A percentile compares a stretch with the other conserved stretches of the same genome.
Conservation (phyloP, 1,284 basidiomycete species). For the Moesziomyces aphidis region DNA sequence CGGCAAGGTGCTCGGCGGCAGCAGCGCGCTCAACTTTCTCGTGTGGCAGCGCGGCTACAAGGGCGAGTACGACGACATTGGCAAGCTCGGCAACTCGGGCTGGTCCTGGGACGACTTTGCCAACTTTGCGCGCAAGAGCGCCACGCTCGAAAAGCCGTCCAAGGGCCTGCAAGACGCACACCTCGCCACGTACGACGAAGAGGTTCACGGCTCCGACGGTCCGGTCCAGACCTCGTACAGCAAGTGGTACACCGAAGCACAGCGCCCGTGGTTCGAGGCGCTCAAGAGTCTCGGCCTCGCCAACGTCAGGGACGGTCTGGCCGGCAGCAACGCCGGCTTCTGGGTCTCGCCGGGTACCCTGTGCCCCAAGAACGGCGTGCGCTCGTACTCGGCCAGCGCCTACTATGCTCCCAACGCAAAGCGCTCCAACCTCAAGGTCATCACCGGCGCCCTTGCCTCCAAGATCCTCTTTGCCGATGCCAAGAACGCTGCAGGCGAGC, state of each 20-base stretch:
- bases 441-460: slow-evolving; percentile 49
- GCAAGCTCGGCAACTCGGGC: slow-evolving; percentile 46
- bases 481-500: slow-evolving; percentile 18
- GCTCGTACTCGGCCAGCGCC: slow-evolving; percentile 49
- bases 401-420: slow-evolving; percentile 49
- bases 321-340: slow-evolving; percentile 51
- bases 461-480: slow-evolving; percentile 34
- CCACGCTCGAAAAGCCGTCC: slow-evolving; percentile 33
- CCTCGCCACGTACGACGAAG: slow-evolving; percentile 42
- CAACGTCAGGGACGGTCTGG: slow-evolving; percentile 37
- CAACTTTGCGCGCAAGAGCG: slow-evolving; percentile 33
- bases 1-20: slow-evolving; percentile 45
- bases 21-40: slow-evolving; percentile 70
- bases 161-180: slow-evolving; percentile 48
- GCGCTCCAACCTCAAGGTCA: slow-evolving; percentile 50
- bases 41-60: slow-evolving; percentile 56
- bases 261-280: slow-evolving; percentile 50
- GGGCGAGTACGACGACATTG: slow-evolving; percentile 55
- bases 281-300: slow-evolving; percentile 47
- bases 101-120: slow-evolving; percentile 57
- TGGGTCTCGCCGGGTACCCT: slow-evolving; percentile 52
- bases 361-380: slow-evolving; percentile 31
- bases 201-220: slow-evolving; percentile 43
- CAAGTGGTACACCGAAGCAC: slow-evolving; percentile 55
- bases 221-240: slow-evolving; percentile 50